Evolutionary conservation across 768 basidiomycete genomes (phyloP), one percentile per base, ranked within the genome.

Genomic region (Suillus subluteus): DNA sequence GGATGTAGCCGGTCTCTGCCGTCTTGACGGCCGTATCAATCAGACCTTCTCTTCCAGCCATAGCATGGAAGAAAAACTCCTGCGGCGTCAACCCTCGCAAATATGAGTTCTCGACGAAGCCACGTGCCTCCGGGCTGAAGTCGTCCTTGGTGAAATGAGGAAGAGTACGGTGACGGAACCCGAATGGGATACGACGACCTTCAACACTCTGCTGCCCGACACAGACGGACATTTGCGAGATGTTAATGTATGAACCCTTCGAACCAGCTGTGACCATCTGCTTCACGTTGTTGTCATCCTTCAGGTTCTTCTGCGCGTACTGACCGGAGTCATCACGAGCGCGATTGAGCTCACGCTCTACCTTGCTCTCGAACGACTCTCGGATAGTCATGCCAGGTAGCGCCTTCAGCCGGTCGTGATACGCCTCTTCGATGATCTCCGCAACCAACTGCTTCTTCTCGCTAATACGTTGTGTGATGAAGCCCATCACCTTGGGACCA

Each of bases 251-350:
- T 0, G 96, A 96, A 79, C 96, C 96, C 80, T 99, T 99, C 15
- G 98, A 98, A 32, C 98, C 98, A 12, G 98, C 96, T 7, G 97
- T 95, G 74, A 99, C 97, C 98, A 99, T 99, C 86, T 99, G 98
- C 85, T 99, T 99, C 82, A 99, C 96, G 73, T 99, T 98, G 84
- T 99, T 99, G 81, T 98, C 96, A 77, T 95, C 94, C 85, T 99
- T 99, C 86, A 99, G 83, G 75, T 91, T 91, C 81, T 95, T 91
- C 81, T 99, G 95, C n/a, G 96, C 97, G 55, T 91, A 93, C 76
- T 95, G 95, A 83, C 98, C 98, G 37, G 95, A 95, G 58, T 87
- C 87, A 75, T 99, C 98, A 84, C 96, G 95, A 70, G 97, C 98
- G 78, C 91, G 82, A 77, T 99, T 98, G 72, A 99, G 87, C 76